These are phyloP conservation scores for Microthlaspi erraticum DNA, from an alignment of 345 rosid species.

Conservation along the genomic window DNA sequence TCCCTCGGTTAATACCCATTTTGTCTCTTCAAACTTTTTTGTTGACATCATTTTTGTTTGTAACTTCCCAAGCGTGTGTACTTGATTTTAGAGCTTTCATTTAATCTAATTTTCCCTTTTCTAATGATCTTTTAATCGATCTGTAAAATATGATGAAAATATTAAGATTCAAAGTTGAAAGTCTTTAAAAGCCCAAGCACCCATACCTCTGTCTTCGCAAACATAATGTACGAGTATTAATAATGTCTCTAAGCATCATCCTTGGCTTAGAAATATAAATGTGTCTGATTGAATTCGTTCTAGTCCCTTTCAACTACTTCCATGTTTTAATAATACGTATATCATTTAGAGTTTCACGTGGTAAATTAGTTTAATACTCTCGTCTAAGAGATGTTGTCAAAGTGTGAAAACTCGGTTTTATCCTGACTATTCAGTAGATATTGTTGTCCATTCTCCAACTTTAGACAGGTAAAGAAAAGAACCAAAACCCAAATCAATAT, in stretches of 20 bases:
- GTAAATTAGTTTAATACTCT: neutral
- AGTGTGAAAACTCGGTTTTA: neutral
- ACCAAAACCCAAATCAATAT: no score
- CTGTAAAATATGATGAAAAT: constrained; percentile 1
- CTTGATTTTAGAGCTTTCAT: constrained; percentile 38
- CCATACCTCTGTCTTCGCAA: constrained; percentile 35
- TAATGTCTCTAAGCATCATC: constrained; percentile 23
- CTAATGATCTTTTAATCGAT: neutral
- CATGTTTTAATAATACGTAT: constrained; percentile 8
- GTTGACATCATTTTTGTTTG: constrained; percentile 15
- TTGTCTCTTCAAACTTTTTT: constrained; percentile 28
- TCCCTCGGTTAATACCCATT: constrained; percentile 33
- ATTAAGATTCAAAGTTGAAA: constrained; percentile 22
- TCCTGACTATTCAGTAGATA: no score
- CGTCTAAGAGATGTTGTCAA: neutral
- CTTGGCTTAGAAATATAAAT: no score
- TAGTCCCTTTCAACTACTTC: neutral
- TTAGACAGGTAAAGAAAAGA: no score
- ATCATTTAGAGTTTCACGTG: constrained; percentile 19
- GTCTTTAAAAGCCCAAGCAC: constrained; percentile 29
- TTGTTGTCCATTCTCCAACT: no score
- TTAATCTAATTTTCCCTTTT: neutral
- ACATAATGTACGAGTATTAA: constrained; percentile 19
- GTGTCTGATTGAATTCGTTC: no score
- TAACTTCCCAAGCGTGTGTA: constrained; percentile 34